phyloP scores from a whole-genome alignment of 331 rosid genomes.

The Malus hybrid region DNA sequence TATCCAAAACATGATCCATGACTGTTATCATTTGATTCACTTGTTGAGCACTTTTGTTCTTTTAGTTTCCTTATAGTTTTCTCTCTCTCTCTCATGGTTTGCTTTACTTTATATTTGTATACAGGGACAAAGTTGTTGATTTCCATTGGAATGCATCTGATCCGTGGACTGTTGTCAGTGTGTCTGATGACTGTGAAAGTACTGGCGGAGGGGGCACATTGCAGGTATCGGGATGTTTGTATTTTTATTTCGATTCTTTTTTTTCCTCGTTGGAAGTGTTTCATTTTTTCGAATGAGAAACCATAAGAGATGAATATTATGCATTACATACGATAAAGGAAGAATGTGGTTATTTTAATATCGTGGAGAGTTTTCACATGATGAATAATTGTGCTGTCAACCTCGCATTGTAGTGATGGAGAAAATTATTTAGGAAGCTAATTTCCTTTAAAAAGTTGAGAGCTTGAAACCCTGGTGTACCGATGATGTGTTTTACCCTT shows the following conservation, averaged over 20 bases:
- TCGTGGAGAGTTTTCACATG: background rate
- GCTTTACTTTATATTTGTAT: background rate
- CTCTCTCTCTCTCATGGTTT: background rate
- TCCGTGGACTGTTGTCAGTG: slow-evolving; percentile 98
- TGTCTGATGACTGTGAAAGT: slow-evolving; percentile 94
- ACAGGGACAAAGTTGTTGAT: slow-evolving; percentile 95
- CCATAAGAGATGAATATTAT: background rate
- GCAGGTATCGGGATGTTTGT: slow-evolving; percentile 46
- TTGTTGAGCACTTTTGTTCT: background rate
- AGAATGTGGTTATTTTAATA: background rate
- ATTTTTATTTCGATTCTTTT: background rate
- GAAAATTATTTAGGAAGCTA: background rate
- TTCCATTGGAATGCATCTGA: slow-evolving; percentile 95
- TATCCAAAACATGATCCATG: background rate
- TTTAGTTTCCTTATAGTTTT: background rate
- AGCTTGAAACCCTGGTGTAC: background rate
- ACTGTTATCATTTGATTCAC: background rate
- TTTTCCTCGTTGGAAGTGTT: background rate
- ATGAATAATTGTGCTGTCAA: background rate
- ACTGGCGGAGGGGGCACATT: slow-evolving; percentile 99
- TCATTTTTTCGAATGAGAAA: background rate
- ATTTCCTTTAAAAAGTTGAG: background rate
- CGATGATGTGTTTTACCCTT: background rate
- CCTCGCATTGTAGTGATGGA: background rate
- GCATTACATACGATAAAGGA: background rate